These are phyloP conservation scores for Trichosporon sp. DNA, from an alignment of 1,284 basidiomycete genomes.

Conservation along the genomic window DNA sequence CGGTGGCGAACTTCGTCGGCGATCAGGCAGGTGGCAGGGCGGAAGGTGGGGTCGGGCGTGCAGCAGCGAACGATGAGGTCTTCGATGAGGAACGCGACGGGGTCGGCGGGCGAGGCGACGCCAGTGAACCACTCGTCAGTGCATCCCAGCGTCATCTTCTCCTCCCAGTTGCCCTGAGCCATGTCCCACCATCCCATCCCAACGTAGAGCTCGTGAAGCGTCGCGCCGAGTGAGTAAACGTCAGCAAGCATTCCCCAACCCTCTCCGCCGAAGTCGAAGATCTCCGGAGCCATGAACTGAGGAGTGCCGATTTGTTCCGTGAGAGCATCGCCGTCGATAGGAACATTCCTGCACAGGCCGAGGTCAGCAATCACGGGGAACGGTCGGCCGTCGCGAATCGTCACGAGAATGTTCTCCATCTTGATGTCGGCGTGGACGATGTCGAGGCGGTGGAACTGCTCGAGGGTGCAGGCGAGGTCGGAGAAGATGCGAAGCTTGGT, in stretches of 20 bases:
- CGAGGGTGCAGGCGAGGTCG: not conserved
- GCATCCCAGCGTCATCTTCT: not conserved
- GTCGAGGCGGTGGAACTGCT: not conserved
- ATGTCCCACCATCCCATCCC: not conserved
- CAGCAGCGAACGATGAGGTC: not conserved
- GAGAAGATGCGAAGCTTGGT: not conserved
- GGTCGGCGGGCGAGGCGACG: not conserved
- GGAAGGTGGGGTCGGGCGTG: not conserved
- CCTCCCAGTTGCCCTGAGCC: not conserved
- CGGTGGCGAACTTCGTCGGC: not conserved
- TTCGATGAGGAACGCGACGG: not conserved
- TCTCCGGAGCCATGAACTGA: not conserved
- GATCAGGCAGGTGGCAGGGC: not conserved
- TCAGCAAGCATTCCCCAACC: not conserved
- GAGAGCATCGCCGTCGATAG: not conserved
- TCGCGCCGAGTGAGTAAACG: not conserved
- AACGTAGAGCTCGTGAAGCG: not conserved
- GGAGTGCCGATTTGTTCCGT: not conserved
- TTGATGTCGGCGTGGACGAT: constrained; percentile 9
- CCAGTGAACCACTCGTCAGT: not conserved
- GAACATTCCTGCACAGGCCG: not conserved
- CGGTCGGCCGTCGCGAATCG: not conserved
- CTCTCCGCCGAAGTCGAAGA: not conserved
- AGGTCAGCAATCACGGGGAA: not conserved
- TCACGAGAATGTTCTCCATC: not conserved